A percentile compares a stretch with the other conserved stretches of the same genome.
Evolutionary conservation across 495 filamentous ascomycete genomes (phyloP).

Genomic region (Hyaloscypha bicolor): DNA sequence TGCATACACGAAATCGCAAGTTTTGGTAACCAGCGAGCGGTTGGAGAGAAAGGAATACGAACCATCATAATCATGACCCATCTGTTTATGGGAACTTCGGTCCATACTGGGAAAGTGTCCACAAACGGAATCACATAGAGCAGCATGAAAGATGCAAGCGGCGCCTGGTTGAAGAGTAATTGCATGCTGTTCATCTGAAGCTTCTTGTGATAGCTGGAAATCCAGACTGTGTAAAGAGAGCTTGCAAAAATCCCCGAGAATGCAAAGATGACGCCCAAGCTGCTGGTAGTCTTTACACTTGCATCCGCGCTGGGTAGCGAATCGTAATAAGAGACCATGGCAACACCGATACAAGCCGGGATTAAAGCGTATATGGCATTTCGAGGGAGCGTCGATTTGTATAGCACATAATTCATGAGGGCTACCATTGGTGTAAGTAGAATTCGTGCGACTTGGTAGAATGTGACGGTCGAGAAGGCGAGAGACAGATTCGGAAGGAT

Average conservation of each 20-base stretch:
- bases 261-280: slow-evolving; percentile 63
- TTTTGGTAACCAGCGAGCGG: neutral
- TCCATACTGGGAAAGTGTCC: slow-evolving; percentile 61
- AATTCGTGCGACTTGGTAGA: slow-evolving; percentile 74
- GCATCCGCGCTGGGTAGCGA: slow-evolving; percentile 52
- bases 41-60: slow-evolving; percentile 25
- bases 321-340: slow-evolving; percentile 72
- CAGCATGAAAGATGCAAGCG: slow-evolving; percentile 62
- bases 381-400: slow-evolving; percentile 58
- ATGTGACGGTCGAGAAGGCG: slow-evolving; percentile 70
- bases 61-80: slow-evolving; percentile 60
- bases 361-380: slow-evolving; percentile 57
- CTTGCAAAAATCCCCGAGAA: slow-evolving; percentile 65
- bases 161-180: slow-evolving; percentile 72
- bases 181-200: slow-evolving; percentile 71
- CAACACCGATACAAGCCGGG: slow-evolving; percentile 69
- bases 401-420: slow-evolving; percentile 66
- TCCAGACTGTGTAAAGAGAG: slow-evolving; percentile 71
- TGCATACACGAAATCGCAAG: slow-evolving; percentile 8
- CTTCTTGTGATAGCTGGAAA: slow-evolving; percentile 66
- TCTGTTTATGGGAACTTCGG: slow-evolving; percentile 47
- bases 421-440: slow-evolving; percentile 71
- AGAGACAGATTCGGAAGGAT: slow-evolving; percentile 75
- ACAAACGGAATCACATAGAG: slow-evolving; percentile 67
- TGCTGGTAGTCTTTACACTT: slow-evolving; percentile 52